These are phyloP conservation scores for Stevia rebaudiana DNA, from an alignment of 140 eudicot genomes.

Conservation along the genomic window DNA sequence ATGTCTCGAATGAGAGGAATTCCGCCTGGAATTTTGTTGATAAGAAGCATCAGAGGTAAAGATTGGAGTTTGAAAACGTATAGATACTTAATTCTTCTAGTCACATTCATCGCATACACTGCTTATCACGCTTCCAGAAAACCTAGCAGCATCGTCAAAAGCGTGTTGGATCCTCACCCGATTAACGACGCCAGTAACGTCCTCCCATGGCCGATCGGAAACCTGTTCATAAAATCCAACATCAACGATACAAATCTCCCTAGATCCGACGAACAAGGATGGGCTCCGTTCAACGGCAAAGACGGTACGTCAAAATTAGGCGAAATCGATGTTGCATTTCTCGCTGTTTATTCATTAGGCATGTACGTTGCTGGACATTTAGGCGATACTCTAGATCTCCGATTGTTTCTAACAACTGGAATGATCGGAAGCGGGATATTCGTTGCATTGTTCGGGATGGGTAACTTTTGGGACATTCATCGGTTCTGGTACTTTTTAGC, in stretches of 20 bases:
- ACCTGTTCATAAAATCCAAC: conserved; percentile 34
- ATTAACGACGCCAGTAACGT: neutral
- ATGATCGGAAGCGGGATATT: conserved; percentile 88
- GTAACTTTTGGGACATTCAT: conserved; percentile 69
- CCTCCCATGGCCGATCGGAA: conserved; percentile 74
- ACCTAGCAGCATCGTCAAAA: conserved; percentile 78
- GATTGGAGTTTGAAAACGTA: conserved; percentile 70
- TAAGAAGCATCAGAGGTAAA: conserved; percentile 53
- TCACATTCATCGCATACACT: conserved; percentile 76
- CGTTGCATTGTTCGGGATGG: conserved; percentile 78
- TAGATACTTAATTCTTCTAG: conserved; percentile 54
- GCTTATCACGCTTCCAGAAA: conserved; percentile 86
- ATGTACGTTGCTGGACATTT: conserved; percentile 93
- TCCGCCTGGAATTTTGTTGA: conserved; percentile 64
- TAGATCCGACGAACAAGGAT: conserved; percentile 30
- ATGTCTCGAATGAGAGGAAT: conserved; percentile 35
- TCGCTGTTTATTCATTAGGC: conserved; percentile 67
- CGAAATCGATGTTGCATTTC: conserved; percentile 82
- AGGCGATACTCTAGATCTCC: conserved; percentile 71
- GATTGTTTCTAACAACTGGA: conserved; percentile 70
- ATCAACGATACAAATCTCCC: neutral
- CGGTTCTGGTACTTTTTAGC: conserved; percentile 57
- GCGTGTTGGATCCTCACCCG: conserved; percentile 56
- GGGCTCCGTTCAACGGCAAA: conserved; percentile 73
- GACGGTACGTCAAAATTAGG: conserved; percentile 70